Percentiles rank a stretch among this genome's conserved stretches.
Conservation (phyloP, 345 rosid species). For the Eucalyptus coolabah region DNA sequence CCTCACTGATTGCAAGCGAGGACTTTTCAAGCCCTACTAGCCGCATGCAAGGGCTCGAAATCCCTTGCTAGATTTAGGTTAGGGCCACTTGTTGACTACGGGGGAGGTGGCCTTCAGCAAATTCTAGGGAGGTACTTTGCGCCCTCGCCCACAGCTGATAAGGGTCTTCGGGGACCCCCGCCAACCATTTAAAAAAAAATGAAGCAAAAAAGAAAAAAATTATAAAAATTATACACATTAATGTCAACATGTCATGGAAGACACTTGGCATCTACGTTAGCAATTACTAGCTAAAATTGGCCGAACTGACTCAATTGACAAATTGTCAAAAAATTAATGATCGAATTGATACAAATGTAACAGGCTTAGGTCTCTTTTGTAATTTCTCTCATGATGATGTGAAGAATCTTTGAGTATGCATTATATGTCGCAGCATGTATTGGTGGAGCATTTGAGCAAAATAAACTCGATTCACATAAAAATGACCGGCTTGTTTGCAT, state of each 20-base stretch:
- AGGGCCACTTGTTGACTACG: fast-evolving
- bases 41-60: not conserved
- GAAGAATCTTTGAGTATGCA: not conserved
- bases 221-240: not conserved
- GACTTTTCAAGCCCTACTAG: not conserved
- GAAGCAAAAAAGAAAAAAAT: too few relatives aligned
- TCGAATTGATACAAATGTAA: too few relatives aligned
- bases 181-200: not conserved
- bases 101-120: fast-evolving
- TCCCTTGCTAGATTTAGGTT: too few relatives aligned
- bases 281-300: not conserved
- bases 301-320: fast-evolving
- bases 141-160: fast-evolving
- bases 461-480: not conserved
- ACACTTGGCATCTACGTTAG: fast-evolving
- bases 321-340: too few relatives aligned
- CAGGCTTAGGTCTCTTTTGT: too few relatives aligned
- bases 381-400: not conserved
- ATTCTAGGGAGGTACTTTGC: not conserved
- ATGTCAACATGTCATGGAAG: too few relatives aligned
- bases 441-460: not conserved
- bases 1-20: fast-evolving
- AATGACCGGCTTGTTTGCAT: not conserved
- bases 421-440: not conserved
- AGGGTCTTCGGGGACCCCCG: fast-evolving